A percentile compares a stretch with the other conserved stretches of the same genome.
Evolutionary conservation across 1,284 basidiomycete genomes (phyloP).

Genomic region (Cutaneotrichosporon sp.): DNA sequence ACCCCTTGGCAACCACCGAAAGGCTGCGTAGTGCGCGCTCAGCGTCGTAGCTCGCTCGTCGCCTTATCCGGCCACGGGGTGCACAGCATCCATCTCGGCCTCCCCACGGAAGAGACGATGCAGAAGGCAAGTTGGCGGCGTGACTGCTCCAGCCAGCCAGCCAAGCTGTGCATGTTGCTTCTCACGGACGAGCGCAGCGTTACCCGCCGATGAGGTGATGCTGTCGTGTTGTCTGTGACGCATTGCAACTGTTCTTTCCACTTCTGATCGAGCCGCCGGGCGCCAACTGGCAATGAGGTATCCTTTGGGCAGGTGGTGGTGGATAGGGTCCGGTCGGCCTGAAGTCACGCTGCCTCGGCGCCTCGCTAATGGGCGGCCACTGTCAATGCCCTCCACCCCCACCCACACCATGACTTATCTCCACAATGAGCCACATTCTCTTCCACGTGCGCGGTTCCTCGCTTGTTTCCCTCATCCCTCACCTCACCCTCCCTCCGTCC

Average conservation of each 20-base stretch:
- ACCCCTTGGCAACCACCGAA: too few relatives aligned
- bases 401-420: neutral
- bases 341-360: neutral
- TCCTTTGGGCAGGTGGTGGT: neutral
- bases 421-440: conserved; percentile 6
- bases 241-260: conserved; percentile 5
- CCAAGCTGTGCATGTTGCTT: neutral
- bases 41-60: neutral
- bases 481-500: neutral
- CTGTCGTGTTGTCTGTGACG: neutral
- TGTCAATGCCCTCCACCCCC: neutral
- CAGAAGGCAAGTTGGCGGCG: conserved; percentile 3
- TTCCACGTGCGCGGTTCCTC: conserved; percentile 1
- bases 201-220: neutral
- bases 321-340: neutral
- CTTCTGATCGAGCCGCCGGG: conserved; percentile 1
- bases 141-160: neutral
- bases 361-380: neutral
- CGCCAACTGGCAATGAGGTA: neutral
- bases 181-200: neutral
- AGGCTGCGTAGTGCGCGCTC: too few relatives aligned
- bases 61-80: neutral
- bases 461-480: neutral
- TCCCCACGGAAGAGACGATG: conserved; percentile 4
- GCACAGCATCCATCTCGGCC: neutral